Evolutionary conservation across 306 rosid genomes (phyloP).

Genomic region (Vigna trinervia): DNA sequence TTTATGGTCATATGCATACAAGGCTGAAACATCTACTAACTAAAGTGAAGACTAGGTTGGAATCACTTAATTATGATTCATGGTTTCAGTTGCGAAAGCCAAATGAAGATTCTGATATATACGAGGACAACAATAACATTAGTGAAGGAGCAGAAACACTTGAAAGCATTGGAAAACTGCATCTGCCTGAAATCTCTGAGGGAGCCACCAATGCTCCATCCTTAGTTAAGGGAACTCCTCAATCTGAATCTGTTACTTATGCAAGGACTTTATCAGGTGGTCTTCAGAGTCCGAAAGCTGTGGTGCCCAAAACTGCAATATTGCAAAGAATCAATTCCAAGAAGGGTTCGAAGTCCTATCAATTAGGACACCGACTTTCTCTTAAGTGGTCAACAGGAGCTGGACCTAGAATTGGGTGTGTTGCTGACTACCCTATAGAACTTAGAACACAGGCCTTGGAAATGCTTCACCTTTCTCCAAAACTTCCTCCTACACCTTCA

Average conservation of each 20-base stretch:
- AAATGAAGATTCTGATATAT: slow-evolving; percentile 62
- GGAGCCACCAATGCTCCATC: slow-evolving; percentile 50
- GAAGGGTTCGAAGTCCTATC: slow-evolving; percentile 74
- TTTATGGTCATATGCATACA: neutral
- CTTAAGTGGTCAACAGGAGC: slow-evolving; percentile 92
- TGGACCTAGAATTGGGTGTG: slow-evolving; percentile 96
- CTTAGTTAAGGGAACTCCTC: slow-evolving; percentile 40
- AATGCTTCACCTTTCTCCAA: slow-evolving; percentile 79
- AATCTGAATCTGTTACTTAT: slow-evolving; percentile 47
- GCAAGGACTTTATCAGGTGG: slow-evolving; percentile 89
- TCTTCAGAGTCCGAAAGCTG: slow-evolving; percentile 84
- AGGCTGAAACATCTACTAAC: neutral
- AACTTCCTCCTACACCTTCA: slow-evolving; percentile 59
- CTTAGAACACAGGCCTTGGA: slow-evolving; percentile 84
- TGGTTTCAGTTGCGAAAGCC: slow-evolving; percentile 65
- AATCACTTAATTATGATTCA: slow-evolving; percentile 15
- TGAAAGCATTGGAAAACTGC: slow-evolving; percentile 34
- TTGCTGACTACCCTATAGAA: slow-evolving; percentile 84
- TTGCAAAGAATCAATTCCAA: slow-evolving; percentile 87
- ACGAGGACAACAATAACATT: slow-evolving; percentile 53
- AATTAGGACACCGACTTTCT: slow-evolving; percentile 78
- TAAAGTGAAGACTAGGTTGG: neutral
- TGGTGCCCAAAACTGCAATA: slow-evolving; percentile 71
- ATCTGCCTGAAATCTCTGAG: slow-evolving; percentile 38
- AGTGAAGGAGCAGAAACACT: slow-evolving; percentile 26